phyloP scores from a whole-genome alignment of 371 early-diverging fungal species.

The Apophysomyces variabilis region DNA sequence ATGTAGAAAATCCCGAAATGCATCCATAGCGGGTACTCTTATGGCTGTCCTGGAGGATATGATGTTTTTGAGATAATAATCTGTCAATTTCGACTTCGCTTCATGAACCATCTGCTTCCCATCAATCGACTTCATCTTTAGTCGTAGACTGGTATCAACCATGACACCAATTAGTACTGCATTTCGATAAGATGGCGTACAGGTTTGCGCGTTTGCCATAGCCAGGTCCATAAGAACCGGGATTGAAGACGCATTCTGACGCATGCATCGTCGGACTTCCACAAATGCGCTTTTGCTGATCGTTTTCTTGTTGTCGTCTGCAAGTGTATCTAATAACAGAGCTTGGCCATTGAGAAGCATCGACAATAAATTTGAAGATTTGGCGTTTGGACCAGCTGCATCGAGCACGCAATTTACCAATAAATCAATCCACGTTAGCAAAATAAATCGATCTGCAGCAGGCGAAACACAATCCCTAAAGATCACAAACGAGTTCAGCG shows the following conservation, averaged over 20 bases:
- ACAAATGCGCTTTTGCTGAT: slow-evolving; percentile 57
- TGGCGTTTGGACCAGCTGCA: slow-evolving; percentile 24
- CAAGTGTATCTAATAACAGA: slow-evolving; percentile 56
- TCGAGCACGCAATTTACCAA: slow-evolving; percentile 46
- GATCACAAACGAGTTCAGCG: not conserved
- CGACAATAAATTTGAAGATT: slow-evolving; percentile 29
- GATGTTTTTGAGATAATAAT: slow-evolving; percentile 67
- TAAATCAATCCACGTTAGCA: slow-evolving; percentile 65
- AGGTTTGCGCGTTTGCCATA: slow-evolving; percentile 43
- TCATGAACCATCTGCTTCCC: slow-evolving; percentile 37
- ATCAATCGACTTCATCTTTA: slow-evolving; percentile 42
- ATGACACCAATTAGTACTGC: slow-evolving; percentile 65
- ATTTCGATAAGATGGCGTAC: slow-evolving; percentile 56
- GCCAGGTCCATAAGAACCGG: slow-evolving; percentile 52
- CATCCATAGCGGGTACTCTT: slow-evolving; percentile 51
- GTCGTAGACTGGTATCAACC: slow-evolving; percentile 58
- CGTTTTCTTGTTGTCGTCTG: slow-evolving; percentile 42
- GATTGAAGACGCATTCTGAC: slow-evolving; percentile 53
- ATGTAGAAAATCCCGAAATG: slow-evolving; percentile 66
- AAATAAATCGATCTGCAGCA: slow-evolving; percentile 60
- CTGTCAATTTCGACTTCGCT: slow-evolving; percentile 54
- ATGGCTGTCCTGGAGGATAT: slow-evolving; percentile 62
- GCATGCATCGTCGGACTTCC: slow-evolving; percentile 64
- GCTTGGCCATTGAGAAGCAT: slow-evolving; percentile 59
- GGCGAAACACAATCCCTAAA: slow-evolving; percentile 52